Conservation (phyloP, 345 rosid species). For the Camelina neglecta region DNA sequence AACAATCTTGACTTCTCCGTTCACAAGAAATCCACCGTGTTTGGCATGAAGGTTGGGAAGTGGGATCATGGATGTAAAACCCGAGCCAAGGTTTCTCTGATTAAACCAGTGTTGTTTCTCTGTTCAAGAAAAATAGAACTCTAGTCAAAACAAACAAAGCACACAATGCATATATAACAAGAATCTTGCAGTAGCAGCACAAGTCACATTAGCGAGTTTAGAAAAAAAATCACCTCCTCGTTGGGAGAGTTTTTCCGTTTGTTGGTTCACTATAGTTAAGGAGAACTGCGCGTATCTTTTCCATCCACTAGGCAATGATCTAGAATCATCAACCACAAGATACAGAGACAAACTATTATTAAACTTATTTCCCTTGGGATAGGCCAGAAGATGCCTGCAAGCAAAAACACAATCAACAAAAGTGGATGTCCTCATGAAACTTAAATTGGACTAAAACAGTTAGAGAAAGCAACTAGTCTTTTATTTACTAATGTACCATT, state of each 20-base stretch:
- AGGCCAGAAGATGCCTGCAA: conserved; percentile 69
- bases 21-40: conserved; percentile 45
- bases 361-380: conserved; percentile 61
- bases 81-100: neutral
- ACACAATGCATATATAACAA: neutral
- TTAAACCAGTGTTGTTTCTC: conserved; percentile 24
- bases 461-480: neutral
- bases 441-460: neutral
- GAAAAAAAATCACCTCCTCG: neutral
- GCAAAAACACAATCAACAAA: neutral
- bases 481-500: conserved; percentile 7
- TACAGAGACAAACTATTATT: neutral
- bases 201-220: neutral
- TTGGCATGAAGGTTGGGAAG: conserved; percentile 7
- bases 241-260: neutral
- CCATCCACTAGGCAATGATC: neutral
- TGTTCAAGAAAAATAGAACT: neutral
- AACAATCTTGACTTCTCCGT: conserved; percentile 65
- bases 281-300: neutral
- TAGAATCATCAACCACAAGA: neutral
- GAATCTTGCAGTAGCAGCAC: neutral
- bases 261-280: neutral
- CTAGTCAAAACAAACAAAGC: neutral
- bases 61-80: conserved; percentile 1
- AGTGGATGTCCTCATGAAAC: neutral